A percentile compares a stretch with the other conserved stretches of the same genome.
Evolutionary conservation across 129 eudicot genomes (phyloP).

Genomic region (Centella asiatica): DNA sequence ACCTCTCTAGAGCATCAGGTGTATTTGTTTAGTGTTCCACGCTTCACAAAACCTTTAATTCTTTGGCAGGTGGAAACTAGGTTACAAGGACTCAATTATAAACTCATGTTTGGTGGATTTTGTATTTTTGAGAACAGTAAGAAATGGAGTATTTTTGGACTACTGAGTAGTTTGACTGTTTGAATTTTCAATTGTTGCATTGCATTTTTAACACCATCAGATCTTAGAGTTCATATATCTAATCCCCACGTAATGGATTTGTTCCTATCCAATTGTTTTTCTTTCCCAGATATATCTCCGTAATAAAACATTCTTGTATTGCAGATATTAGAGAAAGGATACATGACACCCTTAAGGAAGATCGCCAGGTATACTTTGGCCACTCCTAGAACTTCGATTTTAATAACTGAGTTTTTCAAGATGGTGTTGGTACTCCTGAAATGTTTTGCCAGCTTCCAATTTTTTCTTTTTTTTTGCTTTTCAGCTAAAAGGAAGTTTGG

Average conservation of each 20-base stretch:
- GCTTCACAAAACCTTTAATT: background rate
- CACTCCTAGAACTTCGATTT: background rate
- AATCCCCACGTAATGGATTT: too few relatives aligned
- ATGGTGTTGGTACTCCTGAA: background rate
- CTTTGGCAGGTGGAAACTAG: background rate
- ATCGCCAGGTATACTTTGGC: slow-evolving; percentile 42
- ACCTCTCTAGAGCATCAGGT: background rate
- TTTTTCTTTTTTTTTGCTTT: slow-evolving; percentile 6
- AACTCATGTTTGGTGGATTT: too few relatives aligned
- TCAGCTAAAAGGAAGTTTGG: slow-evolving; percentile 47
- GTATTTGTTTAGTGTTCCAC: background rate
- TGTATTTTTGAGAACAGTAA: too few relatives aligned
- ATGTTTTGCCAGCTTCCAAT: slow-evolving; percentile 10
- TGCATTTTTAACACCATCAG: too few relatives aligned
- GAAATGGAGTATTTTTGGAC: too few relatives aligned
- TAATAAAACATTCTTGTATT: slow-evolving; percentile 16
- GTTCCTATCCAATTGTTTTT: too few relatives aligned
- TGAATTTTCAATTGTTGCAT: too few relatives aligned
- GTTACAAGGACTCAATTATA: too few relatives aligned
- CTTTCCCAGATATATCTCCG: background rate
- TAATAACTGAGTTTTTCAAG: background rate
- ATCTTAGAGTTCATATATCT: too few relatives aligned
- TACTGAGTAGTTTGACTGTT: too few relatives aligned
- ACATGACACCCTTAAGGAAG: slow-evolving; percentile 44
- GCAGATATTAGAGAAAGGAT: slow-evolving; percentile 51